phyloP scores from a whole-genome alignment of 805 yeast genomes.

The Suhomyces emberorum region DNA sequence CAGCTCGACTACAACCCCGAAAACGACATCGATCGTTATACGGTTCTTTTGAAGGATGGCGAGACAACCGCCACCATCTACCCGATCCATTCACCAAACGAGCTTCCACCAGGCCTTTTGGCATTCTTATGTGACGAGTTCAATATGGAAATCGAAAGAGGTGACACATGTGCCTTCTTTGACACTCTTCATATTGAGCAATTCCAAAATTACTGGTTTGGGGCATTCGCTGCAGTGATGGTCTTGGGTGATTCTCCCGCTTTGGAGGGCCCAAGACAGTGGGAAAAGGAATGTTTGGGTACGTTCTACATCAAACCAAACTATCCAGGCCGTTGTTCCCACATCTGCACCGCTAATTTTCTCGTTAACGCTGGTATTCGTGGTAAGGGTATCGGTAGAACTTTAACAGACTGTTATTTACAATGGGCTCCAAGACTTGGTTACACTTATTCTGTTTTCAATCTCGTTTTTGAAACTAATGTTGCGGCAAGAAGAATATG shows the following conservation, averaged over 20 bases:
- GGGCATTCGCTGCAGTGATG: conserved; percentile 75
- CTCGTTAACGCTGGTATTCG: conserved; percentile 91
- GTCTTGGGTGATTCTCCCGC: conserved; percentile 66
- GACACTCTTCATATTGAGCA: conserved; percentile 74
- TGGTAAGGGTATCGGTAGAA: conserved; percentile 86
- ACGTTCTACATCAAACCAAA: conserved; percentile 81
- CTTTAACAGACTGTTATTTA: conserved; percentile 76
- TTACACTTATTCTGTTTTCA: conserved; percentile 78
- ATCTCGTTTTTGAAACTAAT: conserved; percentile 85
- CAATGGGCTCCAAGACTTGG: conserved; percentile 93
- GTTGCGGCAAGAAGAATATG: conserved; percentile 76
- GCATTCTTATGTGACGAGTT: conserved; percentile 87
- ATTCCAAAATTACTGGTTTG: conserved; percentile 86
- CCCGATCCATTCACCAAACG: conserved; percentile 66
- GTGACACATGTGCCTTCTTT: conserved; percentile 83
- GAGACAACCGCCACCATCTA: conserved; percentile 91
- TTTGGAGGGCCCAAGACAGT: conserved; percentile 55
- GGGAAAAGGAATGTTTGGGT: conserved; percentile 94
- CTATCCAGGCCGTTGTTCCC: conserved; percentile 90
- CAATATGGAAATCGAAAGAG: conserved; percentile 86
- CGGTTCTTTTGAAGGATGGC: conserved; percentile 79
- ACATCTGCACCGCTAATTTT: conserved; percentile 86
- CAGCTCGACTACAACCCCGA: conserved; percentile 37
- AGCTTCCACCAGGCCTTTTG: conserved; percentile 73
- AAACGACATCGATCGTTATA: conserved; percentile 55